Evolutionary conservation across 1,284 basidiomycete species (phyloP), one percentile per base, ranked within the genome.

Genomic region (Singerocomus rubriflavus): DNA sequence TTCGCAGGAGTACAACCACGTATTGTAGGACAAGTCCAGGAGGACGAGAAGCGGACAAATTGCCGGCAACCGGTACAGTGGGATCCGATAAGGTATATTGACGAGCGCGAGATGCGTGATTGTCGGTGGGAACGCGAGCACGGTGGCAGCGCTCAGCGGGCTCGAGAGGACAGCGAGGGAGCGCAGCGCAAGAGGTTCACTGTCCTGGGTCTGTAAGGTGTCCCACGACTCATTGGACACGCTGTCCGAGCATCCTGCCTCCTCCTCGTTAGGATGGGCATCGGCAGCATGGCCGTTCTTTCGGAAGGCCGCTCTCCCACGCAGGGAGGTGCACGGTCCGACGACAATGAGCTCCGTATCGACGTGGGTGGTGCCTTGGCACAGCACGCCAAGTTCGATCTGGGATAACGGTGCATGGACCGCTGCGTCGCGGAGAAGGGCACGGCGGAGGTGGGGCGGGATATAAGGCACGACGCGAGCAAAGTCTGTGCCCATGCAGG

Each of bases 1-100:
- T 12, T 39, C 37, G 13, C 3, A 3, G 4, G 27, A 29, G n/a
- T 63, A 59, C 29, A 88, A 66, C 85, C 86, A 88, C 2, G 53
- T 48, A 55, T 88, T 88, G 61, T 77, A 85, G 1, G 85, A 88
- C 26, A 88, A 63, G 61, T 88, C 85, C 35, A 88, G 64, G 21
- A 82, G 59, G 30, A 76, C 70, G n/a, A 88, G 64, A 21, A 84
- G 63, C 0, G 85, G 85, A 58, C 82, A 86, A n/a, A 78, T 63
- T 7, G 65, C 66, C 1, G 83, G 79, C 25, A 88, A 65, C 48
- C 81, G 73, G 54, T 81, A 75, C 14, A 88, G 57, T 3, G 79
- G 71, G 17, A 81, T 64, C 0, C 68, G 65, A 8, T 64, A 53
- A 0, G 73, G 66, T 10, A 81, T 58, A 41, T 77, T 69, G 55